Base-by-base conservation (phyloP, 1,139 yeast genomes). In the Arxiozyma slooffiae region DNA sequence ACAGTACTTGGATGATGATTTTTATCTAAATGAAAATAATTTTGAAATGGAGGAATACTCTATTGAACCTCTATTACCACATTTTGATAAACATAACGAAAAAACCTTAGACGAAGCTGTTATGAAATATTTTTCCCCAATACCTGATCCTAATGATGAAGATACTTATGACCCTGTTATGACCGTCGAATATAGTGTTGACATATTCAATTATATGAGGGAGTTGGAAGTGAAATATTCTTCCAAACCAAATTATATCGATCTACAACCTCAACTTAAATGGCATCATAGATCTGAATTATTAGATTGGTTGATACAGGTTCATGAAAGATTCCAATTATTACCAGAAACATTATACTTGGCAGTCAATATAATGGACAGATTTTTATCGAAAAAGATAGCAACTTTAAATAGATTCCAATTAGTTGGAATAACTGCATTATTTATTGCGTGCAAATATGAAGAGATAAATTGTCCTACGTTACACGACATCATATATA, bases 401-500 rank as follows among this genome's bases (percentile, higher is more conserved):
- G 95, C 90, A 6, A 83, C 95, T 3, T 75, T 89, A 54, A 80
- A 88, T 52, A 80, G 94, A 64, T 84, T 92, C 63, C 97, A 92
- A 70, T 76, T 92, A 52, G 96, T 92, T 49, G 98, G 97, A 11
- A 95, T 96, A 1, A 95, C 92, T 30, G 96, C 96, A 5, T 75
- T 92, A 50, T 89, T 90, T 66, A 78, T 92, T 55, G 97, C 98
- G 14, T 95, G 97, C 38, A 92, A 92, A 69, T 90, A 86, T 67
- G 98, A 92, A 68, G 98, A 92, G 64, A 89, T 92, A 63, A 87
- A 87, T 67, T 89, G 95, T 60, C 97, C 97, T 14, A 82, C 96
- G 7, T 84, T 90, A 21, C 86, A 85, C 63, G 97, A 92, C 65
- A 87, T 92, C 58, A 85, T 89, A n/a, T 86, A 85, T 69, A 87